Percentiles rank a stretch among this genome's conserved stretches.
Conservation (phyloP, 2,329 filamentous ascomycete species). For the Curvularia lunata region DNA sequence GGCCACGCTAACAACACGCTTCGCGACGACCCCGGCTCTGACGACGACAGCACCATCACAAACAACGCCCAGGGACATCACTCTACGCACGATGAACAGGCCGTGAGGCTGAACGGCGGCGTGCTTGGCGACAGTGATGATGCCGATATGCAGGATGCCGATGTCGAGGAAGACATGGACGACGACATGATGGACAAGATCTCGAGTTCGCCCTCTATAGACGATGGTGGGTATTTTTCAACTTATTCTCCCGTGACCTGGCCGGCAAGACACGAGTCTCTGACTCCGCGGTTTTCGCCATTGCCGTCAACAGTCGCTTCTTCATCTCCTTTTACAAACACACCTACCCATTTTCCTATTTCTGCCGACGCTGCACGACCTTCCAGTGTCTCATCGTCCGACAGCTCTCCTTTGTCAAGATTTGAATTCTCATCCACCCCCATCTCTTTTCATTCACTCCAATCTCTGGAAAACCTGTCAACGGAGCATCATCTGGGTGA, state of each 20-base stretch:
- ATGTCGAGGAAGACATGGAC: conserved; percentile 70
- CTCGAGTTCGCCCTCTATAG: conserved; percentile 97
- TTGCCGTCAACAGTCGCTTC: conserved; percentile 35
- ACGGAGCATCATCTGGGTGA: conserved; percentile 60
- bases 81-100: conserved; percentile 40
- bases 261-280: conserved; percentile 52
- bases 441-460: conserved; percentile 39
- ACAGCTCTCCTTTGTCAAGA: conserved; percentile 29
- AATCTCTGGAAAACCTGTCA: conserved; percentile 37
- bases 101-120: conserved; percentile 44
- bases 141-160: conserved; percentile 66
- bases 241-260: conserved; percentile 45
- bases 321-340: conserved; percentile 54
- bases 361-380: conserved; percentile 32
- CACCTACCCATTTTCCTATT: conserved; percentile 54
- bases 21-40: conserved; percentile 62
- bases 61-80: conserved; percentile 28
- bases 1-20: conserved; percentile 51
- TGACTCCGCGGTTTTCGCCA: conserved; percentile 48
- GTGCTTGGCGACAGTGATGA: conserved; percentile 52
- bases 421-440: conserved; percentile 44
- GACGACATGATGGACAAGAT: conserved; percentile 99
- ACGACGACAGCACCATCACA: conserved; percentile 58
- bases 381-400: conserved; percentile 38
- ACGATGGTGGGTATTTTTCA: conserved; percentile 86